Percentiles rank a stretch among this genome's conserved stretches.
These are phyloP conservation scores for Lotus japonicus DNA, from an alignment of 306 rosid genomes.

Conservation along the genomic window DNA sequence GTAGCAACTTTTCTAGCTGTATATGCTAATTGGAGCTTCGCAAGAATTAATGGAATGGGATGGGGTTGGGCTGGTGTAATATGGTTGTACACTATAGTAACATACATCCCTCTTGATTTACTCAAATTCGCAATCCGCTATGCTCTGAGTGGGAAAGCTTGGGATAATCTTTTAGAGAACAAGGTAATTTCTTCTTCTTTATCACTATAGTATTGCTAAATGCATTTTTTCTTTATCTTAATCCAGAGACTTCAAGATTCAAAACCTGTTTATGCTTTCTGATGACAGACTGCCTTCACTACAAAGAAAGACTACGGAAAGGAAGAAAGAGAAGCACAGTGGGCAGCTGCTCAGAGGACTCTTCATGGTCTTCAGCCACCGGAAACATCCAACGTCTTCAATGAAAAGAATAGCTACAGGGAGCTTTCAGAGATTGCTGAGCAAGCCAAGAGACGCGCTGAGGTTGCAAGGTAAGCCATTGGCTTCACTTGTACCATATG, in stretches of 20 bases:
- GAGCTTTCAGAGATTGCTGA: conserved; percentile 99
- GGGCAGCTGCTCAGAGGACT: conserved; percentile 98
- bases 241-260: conserved; percentile 5
- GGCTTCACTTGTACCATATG: neutral
- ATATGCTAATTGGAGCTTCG: conserved; percentile 78
- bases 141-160: conserved; percentile 79
- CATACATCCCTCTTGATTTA: conserved; percentile 83
- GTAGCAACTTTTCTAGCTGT: conserved; percentile 87
- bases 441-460: conserved; percentile 96
- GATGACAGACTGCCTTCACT: conserved; percentile 87
- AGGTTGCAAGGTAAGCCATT: conserved; percentile 79
- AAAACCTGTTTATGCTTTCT: neutral
- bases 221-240: neutral
- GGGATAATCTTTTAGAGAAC: conserved; percentile 95
- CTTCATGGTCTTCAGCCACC: conserved; percentile 98
- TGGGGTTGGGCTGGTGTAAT: conserved; percentile 99
- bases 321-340: conserved; percentile 99
- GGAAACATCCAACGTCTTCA: conserved; percentile 52
- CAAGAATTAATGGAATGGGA: conserved; percentile 74
- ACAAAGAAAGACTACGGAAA: conserved; percentile 98
- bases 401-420: conserved; percentile 62
- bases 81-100: conserved; percentile 82
- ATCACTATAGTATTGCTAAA: neutral
- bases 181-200: conserved; percentile 43
- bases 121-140: conserved; percentile 89